phyloP scores from a whole-genome alignment of 345 rosid genomes.

The Salix brachista region DNA sequence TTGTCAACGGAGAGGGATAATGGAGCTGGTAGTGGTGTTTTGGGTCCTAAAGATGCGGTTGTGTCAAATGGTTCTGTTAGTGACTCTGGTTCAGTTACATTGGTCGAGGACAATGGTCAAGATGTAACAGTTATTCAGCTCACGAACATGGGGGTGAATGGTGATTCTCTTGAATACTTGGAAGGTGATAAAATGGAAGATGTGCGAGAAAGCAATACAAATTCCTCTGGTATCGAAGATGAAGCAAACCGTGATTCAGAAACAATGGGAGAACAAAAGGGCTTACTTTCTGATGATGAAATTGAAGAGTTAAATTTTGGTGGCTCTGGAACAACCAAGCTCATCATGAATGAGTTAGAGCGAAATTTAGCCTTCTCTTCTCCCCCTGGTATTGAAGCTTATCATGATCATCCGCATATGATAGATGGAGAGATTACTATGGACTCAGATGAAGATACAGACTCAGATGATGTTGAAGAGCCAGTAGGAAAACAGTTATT shows the following conservation, averaged over 20 bases:
- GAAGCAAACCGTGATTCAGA: conserved; percentile 15
- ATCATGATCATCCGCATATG: conserved; percentile 50
- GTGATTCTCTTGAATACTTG: neutral
- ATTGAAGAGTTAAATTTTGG: conserved; percentile 24
- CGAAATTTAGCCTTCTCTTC: conserved; percentile 6
- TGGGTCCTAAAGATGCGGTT: conserved; percentile 14
- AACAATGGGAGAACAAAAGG: conserved; percentile 2
- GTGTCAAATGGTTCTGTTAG: conserved; percentile 5
- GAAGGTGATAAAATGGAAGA: conserved; percentile 13
- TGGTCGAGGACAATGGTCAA: neutral
- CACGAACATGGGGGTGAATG: neutral
- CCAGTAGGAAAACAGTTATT: conserved; percentile 60
- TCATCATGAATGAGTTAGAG: conserved; percentile 8
- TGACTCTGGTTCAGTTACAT: conserved; percentile 18
- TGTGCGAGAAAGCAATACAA: neutral
- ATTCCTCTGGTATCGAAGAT: neutral
- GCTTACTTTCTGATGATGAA: conserved; percentile 30
- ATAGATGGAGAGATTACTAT: conserved; percentile 78
- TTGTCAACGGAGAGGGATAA: neutral
- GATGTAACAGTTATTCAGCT: conserved; percentile 5
- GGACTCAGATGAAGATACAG: conserved; percentile 56
- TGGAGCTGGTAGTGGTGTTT: conserved; percentile 4
- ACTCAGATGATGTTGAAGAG: conserved; percentile 48
- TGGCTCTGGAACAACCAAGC: conserved; percentile 20
- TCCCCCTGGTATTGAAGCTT: conserved; percentile 16